Conservation (phyloP, 2,329 filamentous ascomycete genomes). For the Byssochlamys sp. region DNA sequence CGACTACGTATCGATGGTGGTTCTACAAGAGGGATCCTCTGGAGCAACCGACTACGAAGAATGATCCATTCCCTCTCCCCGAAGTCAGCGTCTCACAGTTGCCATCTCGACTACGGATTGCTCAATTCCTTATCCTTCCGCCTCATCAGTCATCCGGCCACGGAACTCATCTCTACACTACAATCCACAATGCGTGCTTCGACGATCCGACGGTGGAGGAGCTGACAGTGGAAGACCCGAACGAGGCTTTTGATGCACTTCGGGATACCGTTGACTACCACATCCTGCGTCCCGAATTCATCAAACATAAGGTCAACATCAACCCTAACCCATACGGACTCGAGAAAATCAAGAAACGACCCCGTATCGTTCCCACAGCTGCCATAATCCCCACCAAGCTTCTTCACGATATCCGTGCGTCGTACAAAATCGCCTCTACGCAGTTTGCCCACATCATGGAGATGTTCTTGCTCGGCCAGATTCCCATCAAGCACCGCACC, state of each 20-base stretch:
- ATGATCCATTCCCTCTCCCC: constrained; percentile 34
- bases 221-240: constrained; percentile 89
- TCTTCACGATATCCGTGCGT: constrained; percentile 41
- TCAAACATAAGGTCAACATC: constrained; percentile 40
- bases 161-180: constrained; percentile 69
- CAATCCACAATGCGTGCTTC: constrained; percentile 63
- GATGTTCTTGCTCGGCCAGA: constrained; percentile 52
- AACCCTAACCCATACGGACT: constrained; percentile 33
- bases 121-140: constrained; percentile 84
- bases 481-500: constrained; percentile 41
- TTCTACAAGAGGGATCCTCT: constrained; percentile 34
- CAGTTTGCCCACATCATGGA: constrained; percentile 56
- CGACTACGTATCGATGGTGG: constrained; percentile 83
- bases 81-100: constrained; percentile 48
- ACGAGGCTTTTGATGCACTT: constrained; percentile 56
- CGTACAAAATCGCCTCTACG: constrained; percentile 50
- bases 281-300: constrained; percentile 44
- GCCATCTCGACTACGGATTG: constrained; percentile 72
- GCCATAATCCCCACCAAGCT: constrained; percentile 44
- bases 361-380: constrained; percentile 40
- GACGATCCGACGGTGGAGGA: constrained; percentile 62
- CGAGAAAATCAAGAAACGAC: constrained; percentile 25
- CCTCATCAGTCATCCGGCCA: constrained; percentile 75
- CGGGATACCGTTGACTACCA: constrained; percentile 54
- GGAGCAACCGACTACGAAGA: constrained; percentile 32